Conservation (phyloP, 495 filamentous ascomycete genomes). For the Aspergillus olivimuriae region DNA sequence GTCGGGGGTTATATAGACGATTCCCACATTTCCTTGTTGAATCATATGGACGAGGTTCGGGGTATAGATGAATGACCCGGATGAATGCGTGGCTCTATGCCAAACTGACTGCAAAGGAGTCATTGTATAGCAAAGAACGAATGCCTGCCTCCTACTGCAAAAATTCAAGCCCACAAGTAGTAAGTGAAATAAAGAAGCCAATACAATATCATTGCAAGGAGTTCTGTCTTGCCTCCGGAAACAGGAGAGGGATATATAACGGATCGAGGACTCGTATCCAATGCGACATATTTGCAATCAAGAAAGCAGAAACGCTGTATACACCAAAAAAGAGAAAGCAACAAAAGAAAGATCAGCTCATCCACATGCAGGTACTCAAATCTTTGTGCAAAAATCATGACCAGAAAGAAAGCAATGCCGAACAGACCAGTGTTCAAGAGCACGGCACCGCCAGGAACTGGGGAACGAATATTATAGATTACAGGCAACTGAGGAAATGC, state of each 20-base stretch:
- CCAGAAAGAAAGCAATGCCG: neutral
- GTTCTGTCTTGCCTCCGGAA: conserved; percentile 1
- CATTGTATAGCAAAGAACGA: too few species aligned
- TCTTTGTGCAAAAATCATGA: neutral
- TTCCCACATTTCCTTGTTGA: too few species aligned
- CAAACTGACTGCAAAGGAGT: too few species aligned
- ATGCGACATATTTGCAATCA: neutral
- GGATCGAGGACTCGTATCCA: neutral
- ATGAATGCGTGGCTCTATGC: too few species aligned
- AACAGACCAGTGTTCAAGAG: neutral
- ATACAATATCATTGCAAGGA: neutral
- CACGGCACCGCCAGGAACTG: neutral
- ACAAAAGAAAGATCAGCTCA: neutral
- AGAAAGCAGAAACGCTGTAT: neutral
- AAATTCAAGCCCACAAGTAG: too few species aligned
- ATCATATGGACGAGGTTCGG: too few species aligned
- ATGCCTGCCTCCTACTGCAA: too few species aligned
- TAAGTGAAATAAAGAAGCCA: neutral
- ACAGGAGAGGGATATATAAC: neutral
- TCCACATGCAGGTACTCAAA: conserved; percentile 1
- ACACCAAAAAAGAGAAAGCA: neutral
- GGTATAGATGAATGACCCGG: too few species aligned
- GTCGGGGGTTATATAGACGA: too few species aligned
- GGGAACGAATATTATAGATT: conserved; percentile 15
- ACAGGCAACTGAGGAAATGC: conserved; percentile 9